Base-by-base conservation (phyloP, 2,329 filamentous ascomycete species). In the Verruconis gallopava region DNA sequence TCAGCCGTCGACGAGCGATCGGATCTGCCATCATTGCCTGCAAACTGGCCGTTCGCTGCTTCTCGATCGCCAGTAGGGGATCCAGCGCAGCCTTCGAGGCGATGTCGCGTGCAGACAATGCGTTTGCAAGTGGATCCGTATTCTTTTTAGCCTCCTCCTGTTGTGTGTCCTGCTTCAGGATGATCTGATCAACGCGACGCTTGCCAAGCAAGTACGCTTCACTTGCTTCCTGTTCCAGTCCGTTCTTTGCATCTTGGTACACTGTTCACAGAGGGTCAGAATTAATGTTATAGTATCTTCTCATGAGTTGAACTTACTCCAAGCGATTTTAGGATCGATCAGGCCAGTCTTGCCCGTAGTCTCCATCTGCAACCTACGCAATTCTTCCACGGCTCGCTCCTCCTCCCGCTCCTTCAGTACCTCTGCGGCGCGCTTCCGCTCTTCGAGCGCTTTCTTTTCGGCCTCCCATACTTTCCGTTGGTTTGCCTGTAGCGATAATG, bases 251-350 rank as follows among this genome's bases (percentile, higher is more conserved):
- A 1, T 89, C 89, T 52, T 81, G 77, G 63, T 98, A 98, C 85
- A 98, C n/a, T 95, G 85, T 91, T 98, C 54, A 96, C 91, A 19
- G 98, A 89, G 25, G 86, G 78, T 52, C 89, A 80, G 21, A 81
- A 66, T 41, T n/a, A n/a, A n/a, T n/a, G n/a, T n/a, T n/a, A n/a
- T 81, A 73, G 55, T 85, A 88, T 53, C 74, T 77, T 43, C 25
- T n/a, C n/a, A n/a, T n/a, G n/a, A n/a, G n/a, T n/a, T n/a, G n/a
- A n/a, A n/a, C n/a, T n/a, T n/a, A n/a, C n/a, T 42, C 40, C 40
- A 42, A n/a, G 21, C 18, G 3, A 42, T n/a, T 21, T 42, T 42
- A 15, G 40, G 25, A 3, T 30, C 19, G 20, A 42, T 42, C 18
- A 42, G 33, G 36, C 21, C 14, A 25, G 40, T 21, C 14, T 17